Conservation (phyloP, 2,329 filamentous ascomycete species). For the Microdochium paspali region DNA sequence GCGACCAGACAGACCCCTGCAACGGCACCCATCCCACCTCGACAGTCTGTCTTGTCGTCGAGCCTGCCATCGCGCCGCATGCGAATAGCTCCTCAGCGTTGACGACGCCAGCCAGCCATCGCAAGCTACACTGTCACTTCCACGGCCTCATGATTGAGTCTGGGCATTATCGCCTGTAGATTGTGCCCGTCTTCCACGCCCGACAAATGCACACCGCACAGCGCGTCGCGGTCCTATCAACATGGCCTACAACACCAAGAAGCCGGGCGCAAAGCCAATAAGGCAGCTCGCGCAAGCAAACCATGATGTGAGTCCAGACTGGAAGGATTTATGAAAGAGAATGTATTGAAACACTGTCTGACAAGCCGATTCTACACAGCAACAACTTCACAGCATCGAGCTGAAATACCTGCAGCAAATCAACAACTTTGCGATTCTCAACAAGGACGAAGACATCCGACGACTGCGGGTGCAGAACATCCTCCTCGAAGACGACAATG, state of each 20-base stretch:
- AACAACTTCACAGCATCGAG: conserved; percentile 50
- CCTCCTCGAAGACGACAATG: conserved; percentile 66
- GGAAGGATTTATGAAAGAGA: background rate
- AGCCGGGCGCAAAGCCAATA: background rate
- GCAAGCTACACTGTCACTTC: background rate
- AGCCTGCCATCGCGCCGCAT: background rate
- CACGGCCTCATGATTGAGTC: background rate
- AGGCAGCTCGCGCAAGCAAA: background rate
- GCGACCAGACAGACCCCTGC: background rate
- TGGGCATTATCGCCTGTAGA: background rate
- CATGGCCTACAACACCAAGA: background rate
- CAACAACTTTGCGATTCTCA: conserved; percentile 56
- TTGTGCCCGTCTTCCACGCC: background rate
- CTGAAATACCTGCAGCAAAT: conserved; percentile 57
- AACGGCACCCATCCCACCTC: background rate
- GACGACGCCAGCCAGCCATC: background rate
- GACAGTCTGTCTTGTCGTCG: background rate
- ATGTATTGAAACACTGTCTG: background rate
- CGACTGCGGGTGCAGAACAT: conserved; percentile 59
- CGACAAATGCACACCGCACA: background rate
- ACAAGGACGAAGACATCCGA: conserved; percentile 67
- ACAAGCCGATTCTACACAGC: conserved; percentile 21
- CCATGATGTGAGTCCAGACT: background rate
- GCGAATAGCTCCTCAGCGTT: background rate
- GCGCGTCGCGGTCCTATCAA: background rate